A percentile compares a stretch with the other conserved stretches of the same genome.
phyloP scores from a whole-genome alignment of 176 grass and related monocot genomes.

The Chrysopogon serrulatus region DNA sequence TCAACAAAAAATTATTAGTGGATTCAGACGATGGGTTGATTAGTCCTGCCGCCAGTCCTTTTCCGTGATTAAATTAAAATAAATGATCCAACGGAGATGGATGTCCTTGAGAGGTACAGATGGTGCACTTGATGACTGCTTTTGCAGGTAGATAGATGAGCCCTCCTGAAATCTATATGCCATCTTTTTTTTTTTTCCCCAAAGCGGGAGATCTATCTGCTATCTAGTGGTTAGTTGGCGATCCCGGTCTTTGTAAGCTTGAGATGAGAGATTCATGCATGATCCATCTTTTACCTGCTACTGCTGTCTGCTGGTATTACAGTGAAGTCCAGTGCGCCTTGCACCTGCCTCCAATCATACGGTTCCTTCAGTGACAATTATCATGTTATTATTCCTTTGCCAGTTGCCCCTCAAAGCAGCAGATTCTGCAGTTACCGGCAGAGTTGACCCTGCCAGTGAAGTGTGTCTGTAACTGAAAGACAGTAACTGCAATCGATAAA shows the following conservation, averaged over 20 bases:
- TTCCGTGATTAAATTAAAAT: not conserved
- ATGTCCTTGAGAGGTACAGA: conserved; percentile 14
- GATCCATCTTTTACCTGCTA: not conserved
- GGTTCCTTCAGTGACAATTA: conserved; percentile 27
- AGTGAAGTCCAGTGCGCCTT: conserved; percentile 12
- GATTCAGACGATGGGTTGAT: not conserved
- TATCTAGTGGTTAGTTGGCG: conserved; percentile 10
- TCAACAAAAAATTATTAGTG: not conserved
- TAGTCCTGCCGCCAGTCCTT: not conserved
- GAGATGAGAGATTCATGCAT: conserved; percentile 9
- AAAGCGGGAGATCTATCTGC: conserved; percentile 13
- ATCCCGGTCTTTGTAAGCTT: conserved; percentile 7
- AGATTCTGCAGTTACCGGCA: conserved; percentile 34
- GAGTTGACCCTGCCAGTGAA: conserved; percentile 25
- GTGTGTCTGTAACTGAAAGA: conserved; percentile 38
- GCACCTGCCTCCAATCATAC: conserved; percentile 24
- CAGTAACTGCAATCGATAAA: conserved; percentile 10
- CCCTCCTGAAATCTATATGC: conserved; percentile 23
- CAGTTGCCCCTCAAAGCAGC: conserved; percentile 1
- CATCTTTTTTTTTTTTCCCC: not conserved
- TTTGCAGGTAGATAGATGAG: conserved; percentile 1
- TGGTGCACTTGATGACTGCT: conserved; percentile 1
- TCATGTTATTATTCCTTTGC: not conserved
- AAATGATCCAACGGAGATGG: not conserved
- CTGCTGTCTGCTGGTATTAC: not conserved